phyloP scores from a whole-genome alignment of 2,329 filamentous ascomycete genomes.

The Aaosphaeria pasadenensis region DNA sequence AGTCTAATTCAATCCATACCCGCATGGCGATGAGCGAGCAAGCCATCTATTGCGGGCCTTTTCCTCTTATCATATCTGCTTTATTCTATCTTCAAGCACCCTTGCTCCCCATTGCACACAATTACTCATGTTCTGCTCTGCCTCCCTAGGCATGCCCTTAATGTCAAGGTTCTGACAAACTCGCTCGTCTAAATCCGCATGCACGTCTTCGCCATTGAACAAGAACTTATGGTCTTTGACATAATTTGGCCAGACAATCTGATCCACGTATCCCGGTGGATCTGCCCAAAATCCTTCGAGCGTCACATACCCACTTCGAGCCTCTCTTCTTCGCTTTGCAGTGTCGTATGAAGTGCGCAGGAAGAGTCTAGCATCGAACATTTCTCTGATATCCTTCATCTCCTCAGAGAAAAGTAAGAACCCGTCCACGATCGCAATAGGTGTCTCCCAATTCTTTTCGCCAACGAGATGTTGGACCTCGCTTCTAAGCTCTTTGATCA shows the following conservation, averaged over 20 bases:
- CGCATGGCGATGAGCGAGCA: too few relatives aligned
- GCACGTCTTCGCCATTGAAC: slow-evolving; percentile 67
- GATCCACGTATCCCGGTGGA: slow-evolving; percentile 89
- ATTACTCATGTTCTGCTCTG: slow-evolving; percentile 29
- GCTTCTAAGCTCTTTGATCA: slow-evolving; percentile 38
- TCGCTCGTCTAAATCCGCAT: slow-evolving; percentile 51
- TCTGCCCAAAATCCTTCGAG: slow-evolving; percentile 89
- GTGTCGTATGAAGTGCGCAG: slow-evolving; percentile 62
- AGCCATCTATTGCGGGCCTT: too few relatives aligned
- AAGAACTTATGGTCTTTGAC: slow-evolving; percentile 77
- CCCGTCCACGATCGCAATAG: slow-evolving; percentile 72
- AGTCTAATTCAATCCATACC: too few relatives aligned
- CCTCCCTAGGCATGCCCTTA: slow-evolving; percentile 39
- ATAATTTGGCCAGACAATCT: slow-evolving; percentile 95
- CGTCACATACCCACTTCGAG: slow-evolving; percentile 74
- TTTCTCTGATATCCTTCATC: slow-evolving; percentile 50
- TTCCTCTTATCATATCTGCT: too few relatives aligned
- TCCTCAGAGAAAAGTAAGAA: slow-evolving; percentile 75
- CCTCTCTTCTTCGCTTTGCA: slow-evolving; percentile 65
- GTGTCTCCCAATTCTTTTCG: slow-evolving; percentile 12
- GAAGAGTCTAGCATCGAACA: slow-evolving; percentile 76
- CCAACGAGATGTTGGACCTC: slow-evolving; percentile 8
- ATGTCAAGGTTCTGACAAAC: slow-evolving; percentile 27
- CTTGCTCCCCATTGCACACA: slow-evolving; percentile 31
- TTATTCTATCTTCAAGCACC: slow-evolving; percentile 18